phyloP scores from a whole-genome alignment of 1,284 basidiomycete genomes.

The Exobasidium cylindrosporum region DNA sequence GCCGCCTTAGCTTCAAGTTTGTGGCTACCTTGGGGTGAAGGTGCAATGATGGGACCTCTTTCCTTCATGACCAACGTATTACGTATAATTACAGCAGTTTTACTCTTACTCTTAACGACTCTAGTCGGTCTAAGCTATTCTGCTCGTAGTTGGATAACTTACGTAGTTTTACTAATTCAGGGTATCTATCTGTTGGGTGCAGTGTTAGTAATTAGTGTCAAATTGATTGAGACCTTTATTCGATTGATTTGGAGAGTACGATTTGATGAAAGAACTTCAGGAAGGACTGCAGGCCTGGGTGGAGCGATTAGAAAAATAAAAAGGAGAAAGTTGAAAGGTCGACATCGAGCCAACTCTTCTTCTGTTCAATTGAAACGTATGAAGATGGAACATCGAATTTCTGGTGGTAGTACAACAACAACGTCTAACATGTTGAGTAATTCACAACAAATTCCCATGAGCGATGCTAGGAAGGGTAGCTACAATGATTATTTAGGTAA shows the following conservation, averaged over 20 bases:
- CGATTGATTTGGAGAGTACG: slow-evolving; percentile 75
- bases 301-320: slow-evolving; percentile 40
- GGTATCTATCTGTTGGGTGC: slow-evolving; percentile 79
- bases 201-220: slow-evolving; percentile 74
- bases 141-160: slow-evolving; percentile 76
- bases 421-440: slow-evolving; percentile 21
- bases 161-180: slow-evolving; percentile 82
- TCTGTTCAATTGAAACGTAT: background rate
- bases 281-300: slow-evolving; percentile 33
- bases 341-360: background rate
- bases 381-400: slow-evolving; percentile 3
- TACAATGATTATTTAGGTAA: slow-evolving; percentile 41
- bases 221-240: slow-evolving; percentile 75
- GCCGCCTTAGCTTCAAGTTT: slow-evolving; percentile 41
- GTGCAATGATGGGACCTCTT: slow-evolving; percentile 89
- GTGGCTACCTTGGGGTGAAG: slow-evolving; percentile 93
- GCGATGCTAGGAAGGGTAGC: slow-evolving; percentile 35
- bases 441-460: slow-evolving; percentile 26
- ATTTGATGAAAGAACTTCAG: slow-evolving; percentile 66
- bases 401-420: background rate
- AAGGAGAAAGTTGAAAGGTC: slow-evolving; percentile 25
- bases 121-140: slow-evolving; percentile 62
- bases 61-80: slow-evolving; percentile 87
- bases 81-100: slow-evolving; percentile 80
- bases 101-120: slow-evolving; percentile 82